Evolutionary conservation across 345 rosid genomes (phyloP).

Genomic region (Citrus australasica): DNA sequence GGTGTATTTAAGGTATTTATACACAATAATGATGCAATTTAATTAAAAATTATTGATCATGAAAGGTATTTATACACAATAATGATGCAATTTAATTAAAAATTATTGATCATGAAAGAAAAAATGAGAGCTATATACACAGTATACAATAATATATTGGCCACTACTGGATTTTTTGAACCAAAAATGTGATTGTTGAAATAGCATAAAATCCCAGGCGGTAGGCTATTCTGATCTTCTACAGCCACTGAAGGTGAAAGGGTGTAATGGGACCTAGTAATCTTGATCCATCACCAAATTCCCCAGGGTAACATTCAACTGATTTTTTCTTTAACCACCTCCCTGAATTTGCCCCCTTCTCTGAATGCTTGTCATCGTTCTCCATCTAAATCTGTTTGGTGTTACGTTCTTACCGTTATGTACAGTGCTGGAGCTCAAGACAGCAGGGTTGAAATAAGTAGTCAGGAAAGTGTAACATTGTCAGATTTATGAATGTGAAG

Average conservation of each 20-base stretch:
- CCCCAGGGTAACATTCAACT: neutral
- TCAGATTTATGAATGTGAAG: neutral
- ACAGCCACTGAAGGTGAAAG: neutral
- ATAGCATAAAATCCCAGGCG: neutral
- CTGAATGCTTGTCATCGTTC: neutral
- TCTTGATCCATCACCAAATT: neutral
- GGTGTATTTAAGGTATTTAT: too few relatives aligned
- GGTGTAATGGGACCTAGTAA: neutral
- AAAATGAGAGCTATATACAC: too few relatives aligned
- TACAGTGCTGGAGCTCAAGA: neutral
- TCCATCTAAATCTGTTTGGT: neutral
- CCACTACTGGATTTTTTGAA: too few relatives aligned
- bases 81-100: too few relatives aligned
- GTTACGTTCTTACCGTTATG: neutral
- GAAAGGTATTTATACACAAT: too few relatives aligned
- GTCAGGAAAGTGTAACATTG: too few relatives aligned
- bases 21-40: too few relatives aligned
- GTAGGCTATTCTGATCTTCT: neutral
- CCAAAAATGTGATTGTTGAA: neutral
- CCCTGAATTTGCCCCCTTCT: neutral
- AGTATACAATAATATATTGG: too few relatives aligned
- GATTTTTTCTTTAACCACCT: too few relatives aligned
- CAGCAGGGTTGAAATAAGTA: neutral
- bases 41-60: too few relatives aligned
- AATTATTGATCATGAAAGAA: too few relatives aligned